Evolutionary conservation across 192 early-diverging fungal species (phyloP).

Genomic region (Lunasporangiospora selenospora): DNA sequence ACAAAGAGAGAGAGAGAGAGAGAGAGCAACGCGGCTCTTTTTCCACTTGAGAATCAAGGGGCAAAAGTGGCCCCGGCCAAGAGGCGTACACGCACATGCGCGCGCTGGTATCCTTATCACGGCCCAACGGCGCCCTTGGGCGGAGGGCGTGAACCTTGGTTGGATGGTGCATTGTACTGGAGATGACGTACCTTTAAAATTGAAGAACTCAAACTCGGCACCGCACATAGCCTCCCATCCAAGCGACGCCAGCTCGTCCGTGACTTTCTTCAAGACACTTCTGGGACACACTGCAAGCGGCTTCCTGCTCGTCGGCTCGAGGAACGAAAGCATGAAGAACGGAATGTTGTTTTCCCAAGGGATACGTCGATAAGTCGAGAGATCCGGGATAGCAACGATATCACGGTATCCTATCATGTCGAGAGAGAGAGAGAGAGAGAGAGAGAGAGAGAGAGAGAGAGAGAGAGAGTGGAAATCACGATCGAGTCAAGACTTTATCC

Average conservation of each 20-base stretch:
- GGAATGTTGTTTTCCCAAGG: constrained; percentile 77
- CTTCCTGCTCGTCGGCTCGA: constrained; percentile 57
- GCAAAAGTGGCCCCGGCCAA: too few species aligned
- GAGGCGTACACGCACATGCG: too few species aligned
- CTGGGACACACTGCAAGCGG: constrained; percentile 72
- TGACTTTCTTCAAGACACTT: constrained; percentile 51
- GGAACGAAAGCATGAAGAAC: constrained; percentile 71
- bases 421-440: not conserved
- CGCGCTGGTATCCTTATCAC: too few species aligned
- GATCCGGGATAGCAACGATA: constrained; percentile 67
- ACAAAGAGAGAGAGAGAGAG: not conserved
- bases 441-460: not conserved
- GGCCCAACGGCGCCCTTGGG: not conserved
- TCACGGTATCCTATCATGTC: constrained; percentile 58
- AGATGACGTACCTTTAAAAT: constrained; percentile 73
- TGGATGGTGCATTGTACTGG: not conserved
- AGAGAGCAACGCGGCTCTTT: too few species aligned
- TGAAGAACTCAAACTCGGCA: constrained; percentile 77
- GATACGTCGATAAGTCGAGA: constrained; percentile 64
- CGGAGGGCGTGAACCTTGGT: not conserved
- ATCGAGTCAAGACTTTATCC: not conserved
- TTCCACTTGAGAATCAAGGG: too few species aligned
- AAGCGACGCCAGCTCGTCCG: constrained; percentile 70
- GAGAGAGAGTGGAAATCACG: not conserved
- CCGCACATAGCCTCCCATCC: constrained; percentile 56